Base-by-base conservation (phyloP, 2,329 filamentous ascomycete genomes). In the Rutstroemia sp. region DNA sequence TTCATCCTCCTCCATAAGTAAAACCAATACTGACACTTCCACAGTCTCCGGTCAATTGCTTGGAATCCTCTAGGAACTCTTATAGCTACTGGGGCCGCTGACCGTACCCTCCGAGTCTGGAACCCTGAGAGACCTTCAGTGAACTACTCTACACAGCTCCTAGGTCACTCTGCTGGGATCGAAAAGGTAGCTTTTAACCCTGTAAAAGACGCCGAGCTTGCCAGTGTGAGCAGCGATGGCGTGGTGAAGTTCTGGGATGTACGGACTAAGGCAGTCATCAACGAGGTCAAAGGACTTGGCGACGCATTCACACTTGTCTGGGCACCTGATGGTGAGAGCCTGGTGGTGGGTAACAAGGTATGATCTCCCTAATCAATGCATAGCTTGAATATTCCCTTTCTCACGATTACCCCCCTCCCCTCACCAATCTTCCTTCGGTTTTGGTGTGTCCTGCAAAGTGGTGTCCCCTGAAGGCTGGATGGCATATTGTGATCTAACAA, bases 41-140 rank as follows among this genome's bases (percentile, higher is more conserved):
- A 36, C 42, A 90, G 86, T 61, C 78, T 95, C 56, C 84, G 88
- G 42, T 86, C 87, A 1, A 85, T 97, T 62, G 86, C 88, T 40
- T 97, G 92, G 92, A 96, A 92, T 62, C 89, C 92, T 0, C 77
- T 89, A 0, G 91, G 92, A 36, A 87, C 83, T 8, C 77, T 94
- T 58, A 84, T 97, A 59, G 92, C 92, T 0, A 95, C 92, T 0
- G 91, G 90, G 3, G 81, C 86, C 5, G 75, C 78, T 23, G 85
- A 89, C 66, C 82, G 80, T 63, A 87, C 81, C 8, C 72, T 92
- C 54, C 83, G 88, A 65, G 85, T 92, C 62, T 92, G 88, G 88
- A 92, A 92, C 63, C 86, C 87, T 1, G 88, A 92, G 63, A 84
- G 86, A 65, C 79, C 84, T 2, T 83, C 87, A 63, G 81, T 88